These are phyloP conservation scores for Coleophoma eucalyptorum DNA, from an alignment of 2,329 filamentous ascomycete species.

Conservation along the genomic window DNA sequence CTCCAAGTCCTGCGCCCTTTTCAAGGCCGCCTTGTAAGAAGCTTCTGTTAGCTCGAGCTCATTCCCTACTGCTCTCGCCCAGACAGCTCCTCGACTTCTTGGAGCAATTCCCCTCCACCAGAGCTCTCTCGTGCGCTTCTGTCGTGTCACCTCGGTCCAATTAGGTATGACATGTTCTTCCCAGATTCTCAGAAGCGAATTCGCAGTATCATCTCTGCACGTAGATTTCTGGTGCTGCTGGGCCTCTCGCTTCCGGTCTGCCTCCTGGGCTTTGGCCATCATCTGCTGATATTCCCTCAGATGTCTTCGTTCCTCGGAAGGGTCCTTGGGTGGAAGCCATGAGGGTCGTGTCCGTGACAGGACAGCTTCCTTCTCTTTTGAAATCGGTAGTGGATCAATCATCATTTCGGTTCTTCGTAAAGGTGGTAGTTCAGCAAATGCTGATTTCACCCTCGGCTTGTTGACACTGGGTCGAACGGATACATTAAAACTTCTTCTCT, in stretches of 20 bases:
- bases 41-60: slow-evolving; percentile 43
- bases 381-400: slow-evolving; percentile 80
- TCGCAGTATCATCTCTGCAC: slow-evolving; percentile 49
- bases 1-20: slow-evolving; percentile 61
- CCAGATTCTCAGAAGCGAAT: slow-evolving; percentile 61
- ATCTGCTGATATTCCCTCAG: slow-evolving; percentile 81
- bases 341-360: slow-evolving; percentile 76
- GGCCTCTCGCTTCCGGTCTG: slow-evolving; percentile 55
- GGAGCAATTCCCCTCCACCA: slow-evolving; percentile 81
- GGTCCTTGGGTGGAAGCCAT: slow-evolving; percentile 84
- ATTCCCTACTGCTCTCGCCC: slow-evolving; percentile 28
- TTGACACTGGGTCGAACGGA: slow-evolving; percentile 32
- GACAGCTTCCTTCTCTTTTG: slow-evolving; percentile 82
- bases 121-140: slow-evolving; percentile 67
- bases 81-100: slow-evolving; percentile 48
- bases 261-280: slow-evolving; percentile 63
- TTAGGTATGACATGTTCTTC: slow-evolving; percentile 73
- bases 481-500: slow-evolving; percentile 24
- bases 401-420: slow-evolving; percentile 61
- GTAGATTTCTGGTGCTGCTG: slow-evolving; percentile 46
- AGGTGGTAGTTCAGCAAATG: slow-evolving; percentile 65
- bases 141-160: slow-evolving; percentile 67
- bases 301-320: slow-evolving; percentile 86
- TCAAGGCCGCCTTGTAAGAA: slow-evolving; percentile 68
- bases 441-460: slow-evolving; percentile 56